phyloP scores from a whole-genome alignment of 495 filamentous ascomycete genomes.

The Neurospora sp. region DNA sequence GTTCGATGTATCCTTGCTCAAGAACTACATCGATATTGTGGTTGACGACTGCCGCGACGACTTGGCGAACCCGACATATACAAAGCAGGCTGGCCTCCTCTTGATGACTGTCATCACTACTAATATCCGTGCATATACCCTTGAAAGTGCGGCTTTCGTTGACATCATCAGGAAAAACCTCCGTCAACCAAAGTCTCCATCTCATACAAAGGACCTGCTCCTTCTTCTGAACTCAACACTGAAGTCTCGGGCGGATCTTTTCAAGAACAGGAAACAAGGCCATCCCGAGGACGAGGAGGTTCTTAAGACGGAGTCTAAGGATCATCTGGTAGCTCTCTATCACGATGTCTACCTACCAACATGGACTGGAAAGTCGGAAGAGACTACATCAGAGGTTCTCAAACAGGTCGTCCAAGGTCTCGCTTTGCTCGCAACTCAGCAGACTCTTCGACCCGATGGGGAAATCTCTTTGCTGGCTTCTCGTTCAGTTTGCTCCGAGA shows the following conservation, averaged over 20 bases:
- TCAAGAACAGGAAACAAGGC: conserved; percentile 12
- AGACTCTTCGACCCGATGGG: conserved; percentile 8
- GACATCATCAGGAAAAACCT: conserved; percentile 29
- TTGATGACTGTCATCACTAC: conserved; percentile 33
- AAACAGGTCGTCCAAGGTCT: conserved; percentile 32
- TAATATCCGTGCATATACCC: conserved; percentile 21
- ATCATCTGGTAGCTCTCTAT: conserved; percentile 20
- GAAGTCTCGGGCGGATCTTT: conserved; percentile 23
- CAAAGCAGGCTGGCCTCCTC: conserved; percentile 34
- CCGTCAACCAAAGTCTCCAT: conserved; percentile 27
- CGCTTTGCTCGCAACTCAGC: conserved; percentile 27
- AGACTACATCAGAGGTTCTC: conserved; percentile 20
- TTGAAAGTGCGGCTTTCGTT: conserved; percentile 24
- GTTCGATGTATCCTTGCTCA: conserved; percentile 23
- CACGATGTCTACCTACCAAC: conserved; percentile 29
- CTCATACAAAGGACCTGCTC: conserved; percentile 33
- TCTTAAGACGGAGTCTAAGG: conserved; percentile 8
- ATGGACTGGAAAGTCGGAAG: conserved; percentile 23
- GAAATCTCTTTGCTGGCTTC: conserved; percentile 20
- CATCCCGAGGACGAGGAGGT: conserved; percentile 17
- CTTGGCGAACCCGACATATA: conserved; percentile 33
- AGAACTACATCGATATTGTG: conserved; percentile 25
- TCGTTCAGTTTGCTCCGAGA: conserved; percentile 20
- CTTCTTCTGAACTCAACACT: conserved; percentile 31
- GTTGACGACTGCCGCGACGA: conserved; percentile 35